These are phyloP conservation scores for Termitomyces sp. DNA, from an alignment of 768 basidiomycete genomes.

Conservation along the genomic window DNA sequence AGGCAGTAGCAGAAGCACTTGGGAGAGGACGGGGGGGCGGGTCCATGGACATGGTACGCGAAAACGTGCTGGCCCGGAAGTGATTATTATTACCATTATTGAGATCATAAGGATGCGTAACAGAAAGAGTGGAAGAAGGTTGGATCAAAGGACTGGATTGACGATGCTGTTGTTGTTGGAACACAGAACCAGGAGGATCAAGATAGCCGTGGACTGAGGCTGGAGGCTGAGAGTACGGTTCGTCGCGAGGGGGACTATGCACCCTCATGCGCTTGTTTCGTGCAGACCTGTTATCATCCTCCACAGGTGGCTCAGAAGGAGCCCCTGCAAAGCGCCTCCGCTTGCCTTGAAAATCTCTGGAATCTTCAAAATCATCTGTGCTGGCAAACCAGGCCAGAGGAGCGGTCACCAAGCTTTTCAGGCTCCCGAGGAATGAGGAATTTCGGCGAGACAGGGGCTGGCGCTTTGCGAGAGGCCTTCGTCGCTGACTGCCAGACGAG, in stretches of 20 bases:
- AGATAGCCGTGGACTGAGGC: constrained; percentile 36
- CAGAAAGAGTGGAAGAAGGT: constrained; percentile 20
- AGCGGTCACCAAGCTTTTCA: constrained; percentile 65
- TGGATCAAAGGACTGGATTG: constrained; percentile 19
- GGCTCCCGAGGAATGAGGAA: constrained; percentile 56
- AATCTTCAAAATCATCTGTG: constrained; percentile 46
- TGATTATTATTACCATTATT: constrained; percentile 21
- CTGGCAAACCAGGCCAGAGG: constrained; percentile 56
- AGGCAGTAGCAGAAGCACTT: constrained; percentile 38
- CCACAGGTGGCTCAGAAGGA: constrained; percentile 26
- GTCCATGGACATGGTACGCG: constrained; percentile 74
- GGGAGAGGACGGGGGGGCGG: constrained; percentile 43
- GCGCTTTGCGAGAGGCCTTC: constrained; percentile 24
- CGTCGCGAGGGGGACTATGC: constrained; percentile 41
- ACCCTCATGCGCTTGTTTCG: constrained; percentile 54
- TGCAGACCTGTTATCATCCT: constrained; percentile 28
- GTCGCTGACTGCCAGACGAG: constrained; percentile 25
- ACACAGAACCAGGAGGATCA: constrained; percentile 50
- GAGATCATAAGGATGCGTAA: constrained; percentile 24
- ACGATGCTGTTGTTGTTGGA: constrained; percentile 24
- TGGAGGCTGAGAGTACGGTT: constrained; percentile 21
- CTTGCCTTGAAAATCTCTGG: constrained; percentile 50
- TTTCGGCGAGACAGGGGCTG: constrained; percentile 46
- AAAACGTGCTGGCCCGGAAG: constrained; percentile 33
- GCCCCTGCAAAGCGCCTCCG: constrained; percentile 42